Evolutionary conservation across 78 protist genomes (phyloP).

Genomic region (Protostelium mycophagum): DNA sequence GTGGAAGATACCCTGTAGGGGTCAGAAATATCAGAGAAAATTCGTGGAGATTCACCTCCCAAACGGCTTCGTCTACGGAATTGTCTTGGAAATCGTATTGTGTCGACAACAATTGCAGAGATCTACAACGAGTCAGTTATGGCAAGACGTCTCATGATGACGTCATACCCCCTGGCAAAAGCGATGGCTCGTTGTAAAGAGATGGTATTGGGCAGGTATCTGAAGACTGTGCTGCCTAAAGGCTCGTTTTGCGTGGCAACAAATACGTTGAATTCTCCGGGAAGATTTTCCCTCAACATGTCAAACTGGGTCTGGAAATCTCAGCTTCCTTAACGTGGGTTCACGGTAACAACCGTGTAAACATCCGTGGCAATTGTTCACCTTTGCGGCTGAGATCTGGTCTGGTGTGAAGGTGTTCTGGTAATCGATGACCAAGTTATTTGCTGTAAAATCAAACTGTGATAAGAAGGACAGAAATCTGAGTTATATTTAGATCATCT

Average conservation of each 20-base stretch:
- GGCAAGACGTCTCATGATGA: neutral
- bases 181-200: neutral
- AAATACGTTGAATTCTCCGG: neutral
- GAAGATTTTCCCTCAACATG: neutral
- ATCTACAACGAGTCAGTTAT: neutral
- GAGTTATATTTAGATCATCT: neutral
- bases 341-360: neutral
- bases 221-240: neutral
- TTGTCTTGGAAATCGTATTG: neutral
- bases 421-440: neutral
- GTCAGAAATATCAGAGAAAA: neutral
- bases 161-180: neutral
- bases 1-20: neutral
- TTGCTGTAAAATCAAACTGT: neutral
- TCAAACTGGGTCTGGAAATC: neutral
- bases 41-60: neutral
- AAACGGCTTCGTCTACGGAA: neutral
- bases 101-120: neutral
- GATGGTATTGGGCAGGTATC: neutral
- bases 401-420: neutral
- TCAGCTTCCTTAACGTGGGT: too few relatives aligned
- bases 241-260: neutral
- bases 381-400: neutral
- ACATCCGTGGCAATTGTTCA: neutral
- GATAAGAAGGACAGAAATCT: neutral